Percentiles rank a stretch among this genome's conserved stretches.
phyloP scores from a whole-genome alignment of 2,329 filamentous ascomycete genomes.

The Daldinia eschscholtzii region DNA sequence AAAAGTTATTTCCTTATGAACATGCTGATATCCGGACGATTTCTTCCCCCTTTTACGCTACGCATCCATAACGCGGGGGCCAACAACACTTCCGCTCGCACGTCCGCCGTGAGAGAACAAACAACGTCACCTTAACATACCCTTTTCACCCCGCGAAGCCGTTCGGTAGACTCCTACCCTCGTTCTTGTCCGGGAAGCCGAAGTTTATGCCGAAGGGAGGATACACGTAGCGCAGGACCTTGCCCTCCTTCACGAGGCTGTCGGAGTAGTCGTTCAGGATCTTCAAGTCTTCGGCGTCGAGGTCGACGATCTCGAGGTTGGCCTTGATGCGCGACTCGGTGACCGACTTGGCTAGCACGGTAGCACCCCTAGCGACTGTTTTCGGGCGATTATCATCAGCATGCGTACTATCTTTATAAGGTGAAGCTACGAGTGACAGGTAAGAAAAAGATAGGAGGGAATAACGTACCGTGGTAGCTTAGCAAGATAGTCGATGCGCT shows the following conservation, averaged over 20 bases:
- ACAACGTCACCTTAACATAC: not conserved
- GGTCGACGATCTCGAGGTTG: conserved; percentile 75
- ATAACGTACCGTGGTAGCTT: conserved; percentile 75
- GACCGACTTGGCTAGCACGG: conserved; percentile 80
- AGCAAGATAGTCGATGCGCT: conserved; percentile 74
- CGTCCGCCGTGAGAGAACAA: not conserved
- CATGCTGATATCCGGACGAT: not conserved
- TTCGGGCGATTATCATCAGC: not conserved
- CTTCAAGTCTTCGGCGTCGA: conserved; percentile 73
- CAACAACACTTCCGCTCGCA: not conserved
- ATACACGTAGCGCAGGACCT: conserved; percentile 73
- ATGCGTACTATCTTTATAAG: conserved; percentile 8
- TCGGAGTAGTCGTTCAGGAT: conserved; percentile 67
- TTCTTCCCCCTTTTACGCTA: not conserved
- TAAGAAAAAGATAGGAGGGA: not conserved
- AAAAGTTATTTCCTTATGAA: not conserved
- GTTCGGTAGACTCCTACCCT: conserved; percentile 49
- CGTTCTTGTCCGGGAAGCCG: conserved; percentile 77
- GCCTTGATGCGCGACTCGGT: conserved; percentile 76
- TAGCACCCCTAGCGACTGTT: conserved; percentile 74
- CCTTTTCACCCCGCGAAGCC: conserved; percentile 32
- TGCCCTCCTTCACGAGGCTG: conserved; percentile 62
- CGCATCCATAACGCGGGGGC: not conserved
- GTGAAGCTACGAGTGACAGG: too few relatives aligned
- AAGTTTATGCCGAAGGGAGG: conserved; percentile 77